Percentiles rank a stretch among this genome's conserved stretches.
Conservation (phyloP, 164 flowering plant species). For the Vitis vinifera region ASM3070453v1 NC_081809.1:6390501-6391000, state of each 20-base stretch:
- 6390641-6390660: slow-evolving; percentile 11
- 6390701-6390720: slow-evolving; percentile 10
- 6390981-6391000: slow-evolving; percentile 4
- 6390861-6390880: slow-evolving; percentile 1
- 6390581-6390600: slow-evolving; percentile 13
- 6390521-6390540: background rate
- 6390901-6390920: background rate
- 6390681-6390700: slow-evolving; percentile 10
- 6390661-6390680: slow-evolving; percentile 7
- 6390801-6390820: background rate
- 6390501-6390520: slow-evolving; percentile 9
- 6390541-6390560: slow-evolving; percentile 6
- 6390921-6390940: background rate
- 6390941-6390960: background rate
- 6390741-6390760: slow-evolving; percentile 10
- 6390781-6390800: background rate
- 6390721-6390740: slow-evolving; percentile 12
- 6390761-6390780: slow-evolving; percentile 12
- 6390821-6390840: background rate
- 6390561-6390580: slow-evolving; percentile 10
- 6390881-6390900: background rate
- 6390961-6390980: background rate
- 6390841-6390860: background rate
- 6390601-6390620: slow-evolving; percentile 4
- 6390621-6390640: slow-evolving; percentile 11